Evolutionary conservation across 352 stramenopile species (phyloP), one percentile per base, ranked within the genome.

Genomic region (Peronospora belbahrii): DNA sequence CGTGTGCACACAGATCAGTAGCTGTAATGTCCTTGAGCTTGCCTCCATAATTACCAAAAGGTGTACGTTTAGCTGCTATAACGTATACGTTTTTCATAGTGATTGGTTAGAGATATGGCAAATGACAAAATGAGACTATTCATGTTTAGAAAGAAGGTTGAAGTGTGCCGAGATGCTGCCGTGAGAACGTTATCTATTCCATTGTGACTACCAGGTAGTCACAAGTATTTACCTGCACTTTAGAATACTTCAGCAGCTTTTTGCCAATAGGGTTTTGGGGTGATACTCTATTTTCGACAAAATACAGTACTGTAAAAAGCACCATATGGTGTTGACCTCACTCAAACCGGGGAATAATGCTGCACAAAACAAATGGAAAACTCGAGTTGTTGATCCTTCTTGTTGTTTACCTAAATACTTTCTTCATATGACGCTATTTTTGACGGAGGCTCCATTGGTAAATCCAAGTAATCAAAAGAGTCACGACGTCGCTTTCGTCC

Each of bases 41-140:
- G 49, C 94, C 92, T 18, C 94, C 94, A 62, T 97, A 98, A 52
- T 74, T 84, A 53, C 84, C 93, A 63, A 98, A 98, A 11, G 94
- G 81, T 46, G 94, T 98, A 47, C 94, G 88, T 78, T 98, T 98
- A 44, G 93, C 94, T 11, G 89, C 92, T 22, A 98, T 89, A 39
- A 98, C 80, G 71, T 96, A 98, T 42, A 98, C 87, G 61, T 85
- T 87, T 71, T 94, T 91, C 45, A 66, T 35, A 28, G 24, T 2
- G 6, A 28, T 28, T n/a, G n/a, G 11, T 9, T 28, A 3, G 3
- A 28, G 2, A 28, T 6, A 9, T 11, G 24, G 24, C 24, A 28
- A 28, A 28, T 28, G 8, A 6, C 0, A 67, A 70, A 36, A 28
- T 64, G 17, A 30, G n/a, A n/a, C n/a, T n/a, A n/a, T n/a, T n/a